Percentiles rank a stretch among this genome's conserved stretches.
These are phyloP conservation scores for Crotalaria pallida DNA, from an alignment of 306 rosid genomes.

Conservation along the genomic window DNA sequence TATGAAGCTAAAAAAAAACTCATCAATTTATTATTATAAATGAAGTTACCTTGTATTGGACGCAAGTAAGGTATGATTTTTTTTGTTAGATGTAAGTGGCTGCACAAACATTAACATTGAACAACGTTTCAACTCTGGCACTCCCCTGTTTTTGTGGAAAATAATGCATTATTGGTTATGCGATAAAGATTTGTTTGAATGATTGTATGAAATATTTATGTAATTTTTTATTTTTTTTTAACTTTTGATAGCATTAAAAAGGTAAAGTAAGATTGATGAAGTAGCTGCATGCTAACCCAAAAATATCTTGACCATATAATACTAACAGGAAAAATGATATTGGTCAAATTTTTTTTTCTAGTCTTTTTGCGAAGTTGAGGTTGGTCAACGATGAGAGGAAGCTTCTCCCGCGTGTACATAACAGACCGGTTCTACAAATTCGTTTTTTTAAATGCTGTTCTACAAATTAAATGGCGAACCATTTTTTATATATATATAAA, in stretches of 20 bases:
- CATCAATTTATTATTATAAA: not conserved
- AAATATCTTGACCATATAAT: too few species aligned
- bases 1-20: too few species aligned
- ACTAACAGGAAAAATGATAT: too few species aligned
- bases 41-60: not conserved
- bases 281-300: not conserved
- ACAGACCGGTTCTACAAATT: not conserved
- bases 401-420: too few species aligned
- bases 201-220: too few species aligned
- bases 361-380: too few species aligned
- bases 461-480: not conserved
- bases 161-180: not conserved
- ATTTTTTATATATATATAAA: not conserved
- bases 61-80: not conserved
- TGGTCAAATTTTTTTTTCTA: too few species aligned
- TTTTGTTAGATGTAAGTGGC: not conserved
- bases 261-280: not conserved
- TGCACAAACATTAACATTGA: not conserved
- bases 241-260: not conserved
- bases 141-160: not conserved
- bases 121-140: not conserved
- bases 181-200: too few species aligned
- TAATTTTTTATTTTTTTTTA: not conserved
- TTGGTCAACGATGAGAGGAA: too few species aligned
- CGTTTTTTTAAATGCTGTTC: too few species aligned